Base-by-base conservation (phyloP, 2,329 filamentous ascomycete genomes). In the Furcasterigmium furcatum region DNA sequence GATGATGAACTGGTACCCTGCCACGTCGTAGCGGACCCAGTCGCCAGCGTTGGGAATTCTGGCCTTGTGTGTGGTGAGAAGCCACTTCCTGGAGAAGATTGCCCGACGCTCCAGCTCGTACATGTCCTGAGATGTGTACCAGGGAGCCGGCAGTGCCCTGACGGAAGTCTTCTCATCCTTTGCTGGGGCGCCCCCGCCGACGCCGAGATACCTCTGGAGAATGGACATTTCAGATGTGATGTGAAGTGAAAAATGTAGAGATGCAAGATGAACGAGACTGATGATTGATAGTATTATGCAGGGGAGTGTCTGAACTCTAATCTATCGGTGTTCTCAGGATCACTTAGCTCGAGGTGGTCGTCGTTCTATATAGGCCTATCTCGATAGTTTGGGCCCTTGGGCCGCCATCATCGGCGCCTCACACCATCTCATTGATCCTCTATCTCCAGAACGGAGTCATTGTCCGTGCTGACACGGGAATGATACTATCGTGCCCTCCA, bases 21-120 rank as follows among this genome's bases (percentile, higher is more conserved):
- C 77, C 5, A 80, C 59, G 12, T 74, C 68, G 49, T 72, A 82
- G 18, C 73, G 71, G 22, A 81, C 66, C 62, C 76, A 85, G 56
- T 82, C 76, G 5, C 80, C 81, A 7, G 67, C 54, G 41, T 79
- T 73, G 46, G 59, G 58, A 35, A 81, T 63, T 46, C 77, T 68
- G 45, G 65, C 64, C 52, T 72, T 65, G 67, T 82, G 70, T 44
- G 78, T 80, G 21, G 74, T 71, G 36, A 80, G 70, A 29, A 77
- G 68, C 77, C 77, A 80, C 54, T 74, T 73, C 52, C 70, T 68
- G 32, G 77, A 81, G 58, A 80, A 81, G 55, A 80, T 76, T 38
- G 76, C 73, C 13, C 77, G 71, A 20, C 74, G 64, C 57, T 82
- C 78, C 2, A 82, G 72, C 55, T 80, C 70, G 52, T 76, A 80